phyloP scores from a whole-genome alignment of 73 alveolate species.

The Stentor roeselii region DNA sequence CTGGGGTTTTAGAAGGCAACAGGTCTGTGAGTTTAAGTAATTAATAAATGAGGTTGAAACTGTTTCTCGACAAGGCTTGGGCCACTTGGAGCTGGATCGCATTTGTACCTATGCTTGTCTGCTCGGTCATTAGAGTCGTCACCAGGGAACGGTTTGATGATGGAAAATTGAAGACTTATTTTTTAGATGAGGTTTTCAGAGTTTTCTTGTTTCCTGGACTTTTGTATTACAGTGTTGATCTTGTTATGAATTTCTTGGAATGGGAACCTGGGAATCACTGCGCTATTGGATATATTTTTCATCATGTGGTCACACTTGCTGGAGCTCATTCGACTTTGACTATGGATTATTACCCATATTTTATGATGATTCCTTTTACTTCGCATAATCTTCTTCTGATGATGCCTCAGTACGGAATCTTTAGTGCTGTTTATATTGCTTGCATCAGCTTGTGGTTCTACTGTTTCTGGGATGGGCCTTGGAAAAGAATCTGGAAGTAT shows the following conservation, averaged over 20 bases:
- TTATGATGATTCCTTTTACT: constrained; percentile 18
- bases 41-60: background rate
- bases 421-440: background rate
- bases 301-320: background rate
- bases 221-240: background rate
- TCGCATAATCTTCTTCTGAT: background rate
- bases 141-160: background rate
- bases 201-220: constrained; percentile 19
- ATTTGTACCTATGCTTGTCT: constrained; percentile 4
- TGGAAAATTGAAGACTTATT: too few relatives aligned
- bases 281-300: background rate
- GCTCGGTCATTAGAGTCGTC: background rate
- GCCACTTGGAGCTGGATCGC: constrained; percentile 14
- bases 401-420: background rate
- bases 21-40: background rate
- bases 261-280: background rate
- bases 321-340: constrained; percentile 20
- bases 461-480: background rate
- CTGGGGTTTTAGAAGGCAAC: background rate
- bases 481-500: background rate
- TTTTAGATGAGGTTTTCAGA: background rate
- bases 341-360: background rate
- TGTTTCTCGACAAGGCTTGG: background rate
- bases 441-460: background rate
- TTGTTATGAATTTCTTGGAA: background rate